A percentile compares a stretch with the other conserved stretches of the same genome.
Conservation (phyloP, 1,284 basidiomycete genomes). For the Ganoderma leucocontextum region DNA sequence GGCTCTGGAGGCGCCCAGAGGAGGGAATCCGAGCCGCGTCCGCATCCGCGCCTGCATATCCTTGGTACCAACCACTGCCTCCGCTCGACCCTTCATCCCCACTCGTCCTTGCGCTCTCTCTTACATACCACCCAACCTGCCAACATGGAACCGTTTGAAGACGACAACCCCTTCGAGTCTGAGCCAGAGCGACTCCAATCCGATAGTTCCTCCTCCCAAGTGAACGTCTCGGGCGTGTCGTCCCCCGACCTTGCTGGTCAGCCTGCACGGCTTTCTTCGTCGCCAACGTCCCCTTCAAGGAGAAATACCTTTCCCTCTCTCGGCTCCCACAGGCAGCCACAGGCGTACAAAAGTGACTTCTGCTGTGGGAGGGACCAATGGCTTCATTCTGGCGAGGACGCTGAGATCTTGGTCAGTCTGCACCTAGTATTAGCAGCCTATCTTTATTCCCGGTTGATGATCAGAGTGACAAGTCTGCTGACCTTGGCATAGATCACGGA, state of each 20-base stretch:
- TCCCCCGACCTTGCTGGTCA: constrained; percentile 56
- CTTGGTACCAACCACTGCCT: constrained; percentile 4
- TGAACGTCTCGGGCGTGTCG: constrained; percentile 69
- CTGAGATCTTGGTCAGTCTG: constrained; percentile 74
- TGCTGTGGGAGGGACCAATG: constrained; percentile 78
- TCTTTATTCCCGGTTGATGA: neutral
- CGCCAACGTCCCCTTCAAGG: constrained; percentile 46
- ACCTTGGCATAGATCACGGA: constrained; percentile 77
- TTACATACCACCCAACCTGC: neutral
- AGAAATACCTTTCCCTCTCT: constrained; percentile 63
- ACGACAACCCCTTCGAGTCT: constrained; percentile 82
- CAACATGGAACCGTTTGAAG: constrained; percentile 74
- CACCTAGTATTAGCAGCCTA: neutral
- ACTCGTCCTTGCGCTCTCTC: neutral
- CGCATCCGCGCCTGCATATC: neutral
- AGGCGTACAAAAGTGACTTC: constrained; percentile 72
- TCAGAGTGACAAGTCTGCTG: neutral
- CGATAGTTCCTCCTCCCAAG: constrained; percentile 69
- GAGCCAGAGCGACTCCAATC: constrained; percentile 67
- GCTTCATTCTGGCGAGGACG: constrained; percentile 82
- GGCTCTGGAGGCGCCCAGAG: neutral
- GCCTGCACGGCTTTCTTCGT: constrained; percentile 46
- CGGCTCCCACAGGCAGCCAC: constrained; percentile 59
- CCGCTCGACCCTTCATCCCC: neutral
- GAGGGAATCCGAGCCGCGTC: too few species aligned